A percentile compares a stretch with the other conserved stretches of the same genome.
Evolutionary conservation across 495 filamentous ascomycete genomes (phyloP).

Genomic region (Acidomyces sp.): DNA sequence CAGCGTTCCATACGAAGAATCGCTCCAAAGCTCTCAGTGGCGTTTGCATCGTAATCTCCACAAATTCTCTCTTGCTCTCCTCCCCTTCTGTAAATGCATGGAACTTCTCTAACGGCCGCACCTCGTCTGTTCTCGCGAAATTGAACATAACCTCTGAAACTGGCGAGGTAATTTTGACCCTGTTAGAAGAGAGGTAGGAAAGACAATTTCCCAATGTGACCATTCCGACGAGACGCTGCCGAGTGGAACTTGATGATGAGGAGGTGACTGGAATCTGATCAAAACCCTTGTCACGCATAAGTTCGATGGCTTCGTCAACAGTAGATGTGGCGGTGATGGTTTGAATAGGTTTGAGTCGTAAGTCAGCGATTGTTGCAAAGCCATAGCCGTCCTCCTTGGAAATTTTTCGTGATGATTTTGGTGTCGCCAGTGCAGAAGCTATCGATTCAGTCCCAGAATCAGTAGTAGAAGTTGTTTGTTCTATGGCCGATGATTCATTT

Average conservation of each 20-base stretch:
- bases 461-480: constrained; percentile 5
- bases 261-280: constrained; percentile 88
- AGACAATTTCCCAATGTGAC: constrained; percentile 92
- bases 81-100: constrained; percentile 10
- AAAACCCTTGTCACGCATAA: constrained; percentile 92
- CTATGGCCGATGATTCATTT: constrained; percentile 5
- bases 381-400: constrained; percentile 32
- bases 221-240: constrained; percentile 68
- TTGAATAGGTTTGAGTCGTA: constrained; percentile 84
- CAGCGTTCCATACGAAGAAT: constrained; percentile 97
- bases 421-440: constrained; percentile 3
- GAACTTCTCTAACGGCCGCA: constrained; percentile 17
- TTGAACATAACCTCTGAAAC: constrained; percentile 93
- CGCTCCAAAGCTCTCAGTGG: constrained; percentile 67
- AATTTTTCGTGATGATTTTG: constrained; percentile 1
- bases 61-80: constrained; percentile 53
- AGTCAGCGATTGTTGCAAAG: constrained; percentile 60
- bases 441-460: constrained; percentile 9
- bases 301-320: constrained; percentile 80
- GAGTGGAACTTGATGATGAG: constrained; percentile 42
- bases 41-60: constrained; percentile 88
- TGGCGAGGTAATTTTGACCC: constrained; percentile 54
- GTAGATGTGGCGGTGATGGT: constrained; percentile 54
- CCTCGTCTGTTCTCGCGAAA: constrained; percentile 69
- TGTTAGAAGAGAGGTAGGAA: constrained; percentile 68